Conservation (phyloP, 192 early-diverging fungal species). For the Coemansia sp. region DNA sequence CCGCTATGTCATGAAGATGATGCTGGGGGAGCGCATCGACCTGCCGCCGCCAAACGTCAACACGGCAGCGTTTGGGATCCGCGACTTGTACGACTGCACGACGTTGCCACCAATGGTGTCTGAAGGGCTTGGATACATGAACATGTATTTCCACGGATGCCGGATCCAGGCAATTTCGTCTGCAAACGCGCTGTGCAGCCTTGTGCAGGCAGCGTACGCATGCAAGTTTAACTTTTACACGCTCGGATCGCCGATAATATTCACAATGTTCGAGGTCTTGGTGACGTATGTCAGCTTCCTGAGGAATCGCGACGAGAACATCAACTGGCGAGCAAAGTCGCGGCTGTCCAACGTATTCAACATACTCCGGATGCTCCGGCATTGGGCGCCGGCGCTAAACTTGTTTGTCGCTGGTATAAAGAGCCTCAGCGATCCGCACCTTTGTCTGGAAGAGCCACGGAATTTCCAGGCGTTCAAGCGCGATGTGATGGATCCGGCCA, state of each 20-base stretch:
- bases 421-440: slow-evolving; percentile 34
- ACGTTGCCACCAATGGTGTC: slow-evolving; percentile 17
- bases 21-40: slow-evolving; percentile 47
- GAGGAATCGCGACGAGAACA: slow-evolving; percentile 30
- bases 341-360: slow-evolving; percentile 44
- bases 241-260: slow-evolving; percentile 33
- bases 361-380: slow-evolving; percentile 38
- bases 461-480: slow-evolving; percentile 17
- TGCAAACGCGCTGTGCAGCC: slow-evolving; percentile 38
- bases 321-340: slow-evolving; percentile 38
- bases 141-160: slow-evolving; percentile 48
- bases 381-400: slow-evolving; percentile 46
- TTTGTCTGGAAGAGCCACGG: slow-evolving; percentile 34
- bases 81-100: slow-evolving; percentile 44
- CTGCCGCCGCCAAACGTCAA: slow-evolving; percentile 43
- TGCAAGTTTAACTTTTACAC: slow-evolving; percentile 51
- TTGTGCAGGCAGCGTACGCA: slow-evolving; percentile 31
- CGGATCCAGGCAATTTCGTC: slow-evolving; percentile 42
- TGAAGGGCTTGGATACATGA: slow-evolving; percentile 36
- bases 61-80: slow-evolving; percentile 40
- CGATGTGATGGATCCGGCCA: slow-evolving; percentile 22
- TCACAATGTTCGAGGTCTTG: slow-evolving; percentile 34
- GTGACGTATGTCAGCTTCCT: slow-evolving; percentile 34
- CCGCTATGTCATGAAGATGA: slow-evolving; percentile 49
- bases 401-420: slow-evolving; percentile 39